These are phyloP conservation scores for Penicillium sclerotiorum DNA, from an alignment of 2,329 filamentous ascomycete genomes.

Conservation along the genomic window DNA sequence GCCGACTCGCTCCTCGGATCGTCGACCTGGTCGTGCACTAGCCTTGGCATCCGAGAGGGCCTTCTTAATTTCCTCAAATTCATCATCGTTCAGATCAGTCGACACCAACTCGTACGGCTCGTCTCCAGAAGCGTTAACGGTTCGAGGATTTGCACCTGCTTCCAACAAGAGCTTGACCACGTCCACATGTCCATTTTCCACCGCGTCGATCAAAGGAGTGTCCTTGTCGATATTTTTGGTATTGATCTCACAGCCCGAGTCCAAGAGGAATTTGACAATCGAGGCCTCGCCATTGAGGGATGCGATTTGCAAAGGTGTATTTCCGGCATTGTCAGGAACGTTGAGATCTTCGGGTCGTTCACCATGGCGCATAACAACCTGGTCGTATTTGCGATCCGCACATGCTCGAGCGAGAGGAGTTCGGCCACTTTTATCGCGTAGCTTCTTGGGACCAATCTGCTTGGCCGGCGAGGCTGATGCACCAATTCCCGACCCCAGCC, in stretches of 20 bases:
- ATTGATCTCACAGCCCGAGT: slow-evolving; percentile 81
- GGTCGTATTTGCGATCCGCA: slow-evolving; percentile 79
- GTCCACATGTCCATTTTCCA: slow-evolving; percentile 89
- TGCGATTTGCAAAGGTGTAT: slow-evolving; percentile 92
- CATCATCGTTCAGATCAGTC: slow-evolving; percentile 65
- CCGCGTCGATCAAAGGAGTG: slow-evolving; percentile 91
- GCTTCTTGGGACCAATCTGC: slow-evolving; percentile 72
- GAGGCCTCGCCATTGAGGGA: slow-evolving; percentile 82
- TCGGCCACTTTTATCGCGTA: slow-evolving; percentile 88
- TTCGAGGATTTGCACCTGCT: slow-evolving; percentile 87
- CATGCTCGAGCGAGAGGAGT: slow-evolving; percentile 89
- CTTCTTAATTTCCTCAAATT: slow-evolving; percentile 76
- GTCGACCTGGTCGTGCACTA: slow-evolving; percentile 52
- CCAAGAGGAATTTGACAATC: slow-evolving; percentile 84
- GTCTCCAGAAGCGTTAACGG: slow-evolving; percentile 88
- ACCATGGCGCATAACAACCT: slow-evolving; percentile 71
- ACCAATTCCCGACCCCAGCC: slow-evolving; percentile 43
- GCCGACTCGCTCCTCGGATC: slow-evolving; percentile 45
- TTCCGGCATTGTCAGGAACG: slow-evolving; percentile 91
- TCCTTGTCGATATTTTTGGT: slow-evolving; percentile 79
- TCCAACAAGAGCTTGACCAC: slow-evolving; percentile 83
- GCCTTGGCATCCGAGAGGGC: slow-evolving; percentile 67
- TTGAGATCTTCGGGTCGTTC: slow-evolving; percentile 88
- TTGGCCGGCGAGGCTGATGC: slow-evolving; percentile 66
- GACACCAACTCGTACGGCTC: slow-evolving; percentile 85